phyloP scores from a whole-genome alignment of 2,329 filamentous ascomycete genomes.

The Aureobasidium pullulans region DNA sequence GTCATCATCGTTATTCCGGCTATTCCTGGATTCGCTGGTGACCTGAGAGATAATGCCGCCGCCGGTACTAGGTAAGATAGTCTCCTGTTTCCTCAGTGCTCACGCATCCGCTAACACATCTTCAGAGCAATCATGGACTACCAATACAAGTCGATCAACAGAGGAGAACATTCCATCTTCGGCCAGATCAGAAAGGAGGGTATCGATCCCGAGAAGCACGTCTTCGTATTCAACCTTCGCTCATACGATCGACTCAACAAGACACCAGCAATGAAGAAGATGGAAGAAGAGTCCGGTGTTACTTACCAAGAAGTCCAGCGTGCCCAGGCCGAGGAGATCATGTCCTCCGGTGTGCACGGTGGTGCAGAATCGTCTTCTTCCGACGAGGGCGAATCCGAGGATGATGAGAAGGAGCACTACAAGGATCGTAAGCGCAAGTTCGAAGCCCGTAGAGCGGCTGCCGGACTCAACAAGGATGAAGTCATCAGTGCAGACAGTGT shows the following conservation, averaged over 20 bases:
- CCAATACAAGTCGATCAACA: slow-evolving; percentile 91
- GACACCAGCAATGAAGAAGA: slow-evolving; percentile 62
- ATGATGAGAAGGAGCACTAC: slow-evolving; percentile 28
- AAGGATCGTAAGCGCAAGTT: slow-evolving; percentile 41
- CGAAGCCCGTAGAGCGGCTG: slow-evolving; percentile 35
- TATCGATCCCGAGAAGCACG: slow-evolving; percentile 69
- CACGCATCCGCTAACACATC: not conserved
- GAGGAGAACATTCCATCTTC: slow-evolving; percentile 86
- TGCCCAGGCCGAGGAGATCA: slow-evolving; percentile 82
- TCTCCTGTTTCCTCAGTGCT: too few relatives aligned
- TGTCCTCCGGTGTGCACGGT: slow-evolving; percentile 65
- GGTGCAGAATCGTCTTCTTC: slow-evolving; percentile 31
- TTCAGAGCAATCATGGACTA: slow-evolving; percentile 90
- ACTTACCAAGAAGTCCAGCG: slow-evolving; percentile 81
- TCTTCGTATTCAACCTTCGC: slow-evolving; percentile 90
- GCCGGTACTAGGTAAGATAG: slow-evolving; percentile 53
- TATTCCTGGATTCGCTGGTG: slow-evolving; percentile 89
- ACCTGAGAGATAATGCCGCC: slow-evolving; percentile 75
- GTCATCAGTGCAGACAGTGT: slow-evolving; percentile 53
- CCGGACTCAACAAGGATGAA: slow-evolving; percentile 28
- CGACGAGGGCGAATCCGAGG: slow-evolving; percentile 20
- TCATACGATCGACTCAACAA: slow-evolving; percentile 89
- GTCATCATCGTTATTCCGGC: slow-evolving; percentile 87
- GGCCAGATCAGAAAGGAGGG: slow-evolving; percentile 66
- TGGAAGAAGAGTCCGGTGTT: slow-evolving; percentile 75